phyloP scores from a whole-genome alignment of 1,284 basidiomycete genomes.

The Cystobasidium slooffiae region DNA sequence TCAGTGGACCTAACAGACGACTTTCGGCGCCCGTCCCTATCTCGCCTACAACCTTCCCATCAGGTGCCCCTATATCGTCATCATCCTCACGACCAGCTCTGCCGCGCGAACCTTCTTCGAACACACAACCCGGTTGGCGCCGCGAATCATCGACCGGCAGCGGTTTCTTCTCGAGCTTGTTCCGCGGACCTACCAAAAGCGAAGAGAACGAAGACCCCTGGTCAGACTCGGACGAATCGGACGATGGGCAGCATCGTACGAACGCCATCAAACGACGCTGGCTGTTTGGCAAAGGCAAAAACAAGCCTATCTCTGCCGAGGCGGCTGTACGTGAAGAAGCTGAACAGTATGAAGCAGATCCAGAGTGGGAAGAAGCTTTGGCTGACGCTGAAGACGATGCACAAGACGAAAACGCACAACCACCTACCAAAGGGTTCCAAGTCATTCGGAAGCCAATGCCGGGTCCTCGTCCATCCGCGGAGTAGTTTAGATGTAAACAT shows the following conservation, averaged over 20 bases:
- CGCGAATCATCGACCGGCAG: slow-evolving; percentile 40
- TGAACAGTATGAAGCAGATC: slow-evolving; percentile 19
- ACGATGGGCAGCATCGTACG: slow-evolving; percentile 11
- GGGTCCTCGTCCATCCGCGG: not conserved
- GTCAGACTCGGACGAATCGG: slow-evolving; percentile 41
- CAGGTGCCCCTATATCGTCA: slow-evolving; percentile 9
- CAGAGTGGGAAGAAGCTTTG: slow-evolving; percentile 23
- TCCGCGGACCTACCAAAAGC: slow-evolving; percentile 28
- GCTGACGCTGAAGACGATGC: not conserved
- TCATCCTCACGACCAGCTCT: not conserved
- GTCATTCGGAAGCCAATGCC: slow-evolving; percentile 36
- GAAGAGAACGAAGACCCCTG: slow-evolving; percentile 35
- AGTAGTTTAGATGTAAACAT: not conserved
- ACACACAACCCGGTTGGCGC: slow-evolving; percentile 6
- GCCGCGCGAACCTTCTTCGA: not conserved
- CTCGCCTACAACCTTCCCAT: slow-evolving; percentile 29
- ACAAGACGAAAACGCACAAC: not conserved
- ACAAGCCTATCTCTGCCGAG: not conserved
- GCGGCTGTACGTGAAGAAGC: slow-evolving; percentile 13
- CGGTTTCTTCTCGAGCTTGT: slow-evolving; percentile 36
- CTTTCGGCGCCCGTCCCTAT: slow-evolving; percentile 22
- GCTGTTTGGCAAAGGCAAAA: slow-evolving; percentile 30
- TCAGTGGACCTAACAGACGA: slow-evolving; percentile 1
- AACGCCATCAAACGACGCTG: slow-evolving; percentile 16
- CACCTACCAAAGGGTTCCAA: slow-evolving; percentile 10